A percentile compares a stretch with the other conserved stretches of the same genome.
Conservation (phyloP, 2,329 filamentous ascomycete genomes). For the Penicillium decumbens region DNA sequence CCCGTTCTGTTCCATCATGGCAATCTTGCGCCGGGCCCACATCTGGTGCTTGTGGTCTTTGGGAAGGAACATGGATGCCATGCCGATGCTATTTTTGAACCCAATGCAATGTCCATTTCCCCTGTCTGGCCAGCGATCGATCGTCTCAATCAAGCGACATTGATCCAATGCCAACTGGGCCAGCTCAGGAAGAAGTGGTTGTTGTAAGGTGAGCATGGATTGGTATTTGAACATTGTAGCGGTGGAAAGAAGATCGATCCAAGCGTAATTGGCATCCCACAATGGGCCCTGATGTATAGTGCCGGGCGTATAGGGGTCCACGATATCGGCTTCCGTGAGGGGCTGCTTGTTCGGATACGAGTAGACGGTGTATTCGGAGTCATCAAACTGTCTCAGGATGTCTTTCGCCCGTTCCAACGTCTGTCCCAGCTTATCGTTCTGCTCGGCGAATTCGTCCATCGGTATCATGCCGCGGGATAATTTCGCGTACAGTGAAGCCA, state of each 20-base stretch:
- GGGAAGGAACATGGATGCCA: conserved; percentile 75
- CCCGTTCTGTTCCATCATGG: conserved; percentile 72
- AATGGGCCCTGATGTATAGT: conserved; percentile 66
- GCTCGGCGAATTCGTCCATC: conserved; percentile 59
- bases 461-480: conserved; percentile 61
- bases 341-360: conserved; percentile 56
- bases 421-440: conserved; percentile 54
- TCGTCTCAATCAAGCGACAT: conserved; percentile 73
- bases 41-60: conserved; percentile 65
- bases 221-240: conserved; percentile 77
- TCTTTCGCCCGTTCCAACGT: conserved; percentile 40
- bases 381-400: conserved; percentile 59
- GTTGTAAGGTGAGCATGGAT: conserved; percentile 54
- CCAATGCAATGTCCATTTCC: conserved; percentile 67
- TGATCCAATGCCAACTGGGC: conserved; percentile 61
- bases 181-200: conserved; percentile 52
- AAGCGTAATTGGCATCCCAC: conserved; percentile 69
- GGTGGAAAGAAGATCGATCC: conserved; percentile 72
- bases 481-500: conserved; percentile 70
- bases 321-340: conserved; percentile 60
- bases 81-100: conserved; percentile 69
- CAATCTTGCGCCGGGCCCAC: conserved; percentile 78
- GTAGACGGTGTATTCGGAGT: conserved; percentile 59
- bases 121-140: conserved; percentile 66
- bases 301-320: conserved; percentile 67